Base-by-base conservation (phyloP, 768 basidiomycete genomes). In the Boletus huronensis region DNA sequence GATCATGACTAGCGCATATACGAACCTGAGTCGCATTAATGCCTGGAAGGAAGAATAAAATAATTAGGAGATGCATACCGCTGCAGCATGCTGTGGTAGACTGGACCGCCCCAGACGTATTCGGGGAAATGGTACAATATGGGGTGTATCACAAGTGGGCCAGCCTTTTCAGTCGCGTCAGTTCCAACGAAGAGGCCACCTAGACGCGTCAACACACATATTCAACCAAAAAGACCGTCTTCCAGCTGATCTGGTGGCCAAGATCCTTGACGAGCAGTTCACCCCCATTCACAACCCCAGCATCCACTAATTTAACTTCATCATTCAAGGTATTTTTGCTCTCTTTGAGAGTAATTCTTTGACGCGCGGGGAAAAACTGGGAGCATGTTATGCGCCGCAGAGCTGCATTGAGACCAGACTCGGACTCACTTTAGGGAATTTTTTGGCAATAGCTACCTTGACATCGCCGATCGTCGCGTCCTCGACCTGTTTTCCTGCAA, bases 111-210 rank as follows among this genome's bases (percentile, higher is more conserved):
- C 70, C 91, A 97, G 67, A 90, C 79, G 14, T 87, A 52, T 42
- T 77, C 68, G 0, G 88, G 86, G 58, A 84, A 82, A 64, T 85
- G 72, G 70, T 91, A 94, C 45, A 96, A 72, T 16, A 93, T 66
- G 0, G 96, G 92, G 70, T 98, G 95, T 59, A 98, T 85, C 58
- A 96, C 50, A 41, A 98, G 77, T 0, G 95, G 95, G 1, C 97
- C 97, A 50, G 77, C 74, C 95, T 97, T 61, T 3, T 32, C 53
- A 19, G 35, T 44, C 21, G 13, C 19, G 41, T 62, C 29, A 55
- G 55, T 49, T 54, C 7, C 19, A 19, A 49, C 45, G 17, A 42
- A 35, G 25, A 31, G 48, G 34, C 35, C 21, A 29, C 11, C 10
- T 48, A 35, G 51, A 52, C 53, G 19, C 29, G 23, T 35, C 23